Base-by-base conservation (phyloP, 805 yeast species). In the Dipodascus albidus region DNA sequence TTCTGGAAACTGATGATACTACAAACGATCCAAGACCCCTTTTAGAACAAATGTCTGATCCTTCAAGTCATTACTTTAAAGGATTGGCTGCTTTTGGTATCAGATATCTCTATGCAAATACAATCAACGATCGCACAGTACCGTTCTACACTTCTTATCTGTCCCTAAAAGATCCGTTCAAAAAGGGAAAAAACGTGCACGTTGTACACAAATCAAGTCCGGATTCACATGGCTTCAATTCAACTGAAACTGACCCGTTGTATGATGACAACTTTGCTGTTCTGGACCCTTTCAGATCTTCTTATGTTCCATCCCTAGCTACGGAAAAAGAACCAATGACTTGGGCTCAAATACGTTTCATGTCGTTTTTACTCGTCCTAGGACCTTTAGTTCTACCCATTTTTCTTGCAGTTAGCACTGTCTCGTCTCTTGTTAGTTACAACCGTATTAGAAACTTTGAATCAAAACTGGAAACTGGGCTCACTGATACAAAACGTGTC, bases 81-180 rank as follows among this genome's bases (percentile, higher is more conserved):
- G 95, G 86, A 0, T 71, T 90, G 50, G 54, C 62, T 9, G 62
- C 60, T 54, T 90, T 90, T 65, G 69, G 80, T 55, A 73, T 76
- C 53, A 75, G 84, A 52, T 70, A 79, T 2, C 64, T 81, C 1
- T 71, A 88, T 54, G 89, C 96, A 8, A 90, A 91, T 67, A 76
- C 83, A 22, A 75, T 81, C 53, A 82, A 86, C 63, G 98, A 90
- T 67, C 74, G 96, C 55, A 80, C 95, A 0, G 98, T 90, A 4
- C 83, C 91, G 15, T 91, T 88, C 66, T 86, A 81, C 69, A 87
- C 97, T 0, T 75, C 95, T 0, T 89, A 74, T 66, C 83, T 91
- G 54, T 75, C 91, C 2, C 75, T 81, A 27, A 77, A 75, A 55
- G 80, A 86, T 53, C 96, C 96, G 1, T 89, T 88, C 64, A 81